Evolutionary conservation across 1,139 yeast genomes (phyloP), one percentile per base, ranked within the genome.

Genomic region (Yamadazyma atmosphaerica): DNA sequence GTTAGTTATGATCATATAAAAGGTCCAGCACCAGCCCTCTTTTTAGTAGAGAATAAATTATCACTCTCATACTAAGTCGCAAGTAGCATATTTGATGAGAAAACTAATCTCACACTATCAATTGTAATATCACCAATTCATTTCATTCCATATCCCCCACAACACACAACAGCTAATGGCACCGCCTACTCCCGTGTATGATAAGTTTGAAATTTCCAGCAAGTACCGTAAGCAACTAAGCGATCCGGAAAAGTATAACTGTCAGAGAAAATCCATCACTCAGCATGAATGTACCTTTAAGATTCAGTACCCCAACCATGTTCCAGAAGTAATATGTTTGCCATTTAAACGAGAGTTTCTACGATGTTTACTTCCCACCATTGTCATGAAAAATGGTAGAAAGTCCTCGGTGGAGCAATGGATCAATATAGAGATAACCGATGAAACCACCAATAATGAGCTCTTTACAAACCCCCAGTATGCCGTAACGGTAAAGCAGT

Each of bases 291-390:
- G 80, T 46, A 72, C 77, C 2, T 72, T 71, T 44, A 55, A 55
- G 33, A 52, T 69, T 17, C 46, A 58, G 6, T 52, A 54, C 25
- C 63, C 68, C 1, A 40, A 34, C 19, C 42, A 37, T 8, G 33
- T 38, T 2, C 69, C 71, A 3, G 66, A 74, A 40, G 72, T 74
- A 40, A 63, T 74, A 21, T 78, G 83, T 46, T 54, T 73, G 13
- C 83, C 83, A 2, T 78, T 78, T 56, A 77, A 72, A 43, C 51
- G 83, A 34, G 45, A 77, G 4, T 78, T 78, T 55, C 72, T 68
- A 46, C 60, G 79, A 40, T 78, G 83, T 50, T 47, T 67, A 10
- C 47, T 70, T 13, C 59, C 64, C 10, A 40, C 53, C 4, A 49
- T 55, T 4, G 43, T 45, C 4, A 49, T 43, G 17, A 49, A 52